Percentiles rank a stretch among this genome's conserved stretches.
These are phyloP conservation scores for Bryoerythrophyllum caledonicum DNA, from an alignment of 225 moss, liverwort and hornwort species.

Conservation along the genomic window DNA sequence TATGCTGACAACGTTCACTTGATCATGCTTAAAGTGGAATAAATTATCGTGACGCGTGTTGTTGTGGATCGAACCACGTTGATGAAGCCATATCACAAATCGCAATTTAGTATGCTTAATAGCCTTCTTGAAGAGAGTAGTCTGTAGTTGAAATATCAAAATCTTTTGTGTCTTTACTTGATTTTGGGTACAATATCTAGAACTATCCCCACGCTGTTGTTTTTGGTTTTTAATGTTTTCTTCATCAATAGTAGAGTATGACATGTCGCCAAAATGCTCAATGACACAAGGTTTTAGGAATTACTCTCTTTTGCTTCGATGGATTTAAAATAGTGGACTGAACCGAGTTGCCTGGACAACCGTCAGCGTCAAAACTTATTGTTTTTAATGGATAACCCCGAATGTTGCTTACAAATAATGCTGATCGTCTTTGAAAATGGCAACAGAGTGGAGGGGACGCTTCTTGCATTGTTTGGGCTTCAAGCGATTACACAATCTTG, in stretches of 20 bases:
- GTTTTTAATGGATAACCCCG: too few relatives aligned
- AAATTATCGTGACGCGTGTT: background rate
- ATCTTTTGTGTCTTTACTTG: background rate
- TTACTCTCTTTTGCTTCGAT: too few relatives aligned
- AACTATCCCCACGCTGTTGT: too few relatives aligned
- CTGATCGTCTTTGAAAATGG: background rate
- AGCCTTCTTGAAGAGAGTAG: background rate
- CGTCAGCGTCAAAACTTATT: too few relatives aligned
- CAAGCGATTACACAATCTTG: conserved; percentile 26
- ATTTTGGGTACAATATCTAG: too few relatives aligned
- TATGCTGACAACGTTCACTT: background rate
- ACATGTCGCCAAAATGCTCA: too few relatives aligned
- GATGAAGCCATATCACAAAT: background rate
- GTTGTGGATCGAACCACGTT: background rate
- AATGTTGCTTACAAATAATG: too few relatives aligned
- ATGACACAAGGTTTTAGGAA: too few relatives aligned
- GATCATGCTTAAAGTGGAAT: background rate
- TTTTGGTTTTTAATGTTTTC: too few relatives aligned
- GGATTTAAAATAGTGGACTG: too few relatives aligned
- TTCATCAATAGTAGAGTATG: too few relatives aligned
- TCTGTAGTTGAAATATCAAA: background rate
- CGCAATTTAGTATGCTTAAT: background rate
- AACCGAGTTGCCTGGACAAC: too few relatives aligned
- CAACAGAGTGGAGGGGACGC: conserved; percentile 3
- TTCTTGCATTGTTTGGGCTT: conserved; percentile 28